Evolutionary conservation across 192 early-diverging fungal genomes (phyloP).

Genomic region (Backusella mclennaniae): DNA sequence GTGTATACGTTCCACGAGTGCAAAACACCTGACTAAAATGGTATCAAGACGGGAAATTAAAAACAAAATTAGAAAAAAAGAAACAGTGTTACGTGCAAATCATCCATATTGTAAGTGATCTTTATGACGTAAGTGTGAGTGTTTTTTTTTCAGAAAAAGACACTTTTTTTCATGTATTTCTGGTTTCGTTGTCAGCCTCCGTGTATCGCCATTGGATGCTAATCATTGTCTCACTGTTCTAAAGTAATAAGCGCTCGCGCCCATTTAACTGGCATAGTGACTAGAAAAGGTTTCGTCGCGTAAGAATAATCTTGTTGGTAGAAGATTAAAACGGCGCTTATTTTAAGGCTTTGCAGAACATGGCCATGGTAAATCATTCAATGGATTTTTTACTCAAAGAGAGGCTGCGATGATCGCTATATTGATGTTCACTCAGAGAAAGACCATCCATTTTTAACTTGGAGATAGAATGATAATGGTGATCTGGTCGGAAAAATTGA

Average conservation of each 20-base stretch:
- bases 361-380: too few species aligned
- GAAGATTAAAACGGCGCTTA: not conserved
- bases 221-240: not conserved
- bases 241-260: not conserved
- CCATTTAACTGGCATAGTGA: not conserved
- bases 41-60: not conserved
- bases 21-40: constrained; percentile 4
- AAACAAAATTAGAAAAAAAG: not conserved
- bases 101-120: not conserved
- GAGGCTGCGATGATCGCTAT: too few species aligned
- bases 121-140: not conserved
- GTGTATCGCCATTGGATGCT: not conserved
- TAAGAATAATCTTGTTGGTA: not conserved
- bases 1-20: not conserved
- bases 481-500: too few species aligned
- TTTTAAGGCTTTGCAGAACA: too few species aligned
- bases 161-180: not conserved
- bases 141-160: not conserved
- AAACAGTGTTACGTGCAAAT: not conserved
- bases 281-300: not conserved
- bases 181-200: not conserved
- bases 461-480: too few species aligned
- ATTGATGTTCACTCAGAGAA: too few species aligned
- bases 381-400: too few species aligned
- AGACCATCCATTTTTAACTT: too few species aligned